Percentiles rank a stretch among this genome's conserved stretches.
Evolutionary conservation across 1,139 yeast genomes (phyloP).

Genomic region (Taphrina sp.): DNA sequence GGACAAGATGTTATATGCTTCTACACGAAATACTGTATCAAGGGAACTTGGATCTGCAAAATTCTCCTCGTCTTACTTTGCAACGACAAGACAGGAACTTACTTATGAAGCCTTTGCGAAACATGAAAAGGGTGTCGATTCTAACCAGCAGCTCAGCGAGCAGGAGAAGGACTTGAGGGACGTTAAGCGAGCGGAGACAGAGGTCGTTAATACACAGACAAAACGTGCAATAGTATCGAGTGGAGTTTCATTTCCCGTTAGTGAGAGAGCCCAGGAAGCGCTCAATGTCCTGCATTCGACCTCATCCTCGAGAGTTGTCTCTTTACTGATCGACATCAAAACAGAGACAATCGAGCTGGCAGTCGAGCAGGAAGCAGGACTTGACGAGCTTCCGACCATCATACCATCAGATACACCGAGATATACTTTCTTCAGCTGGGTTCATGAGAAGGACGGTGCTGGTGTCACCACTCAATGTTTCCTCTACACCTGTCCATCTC

Average conservation of each 20-base stretch:
- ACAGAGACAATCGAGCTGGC: slow-evolving; percentile 42
- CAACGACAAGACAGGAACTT: slow-evolving; percentile 64
- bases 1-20: slow-evolving; percentile 89
- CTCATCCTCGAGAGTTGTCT: slow-evolving; percentile 34
- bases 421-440: slow-evolving; percentile 54
- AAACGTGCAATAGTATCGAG: slow-evolving; percentile 36
- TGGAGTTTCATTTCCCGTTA: slow-evolving; percentile 24
- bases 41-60: slow-evolving; percentile 67
- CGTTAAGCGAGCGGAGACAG: slow-evolving; percentile 47
- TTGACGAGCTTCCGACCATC: slow-evolving; percentile 41
- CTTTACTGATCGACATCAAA: slow-evolving; percentile 43
- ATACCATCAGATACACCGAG: slow-evolving; percentile 52
- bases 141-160: slow-evolving; percentile 55
- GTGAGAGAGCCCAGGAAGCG: slow-evolving; percentile 20
- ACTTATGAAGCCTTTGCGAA: slow-evolving; percentile 49
- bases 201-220: slow-evolving; percentile 35
- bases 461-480: slow-evolving; percentile 48
- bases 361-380: slow-evolving; percentile 36
- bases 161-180: slow-evolving; percentile 58
- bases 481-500: slow-evolving; percentile 85
- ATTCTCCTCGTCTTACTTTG: slow-evolving; percentile 57
- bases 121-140: slow-evolving; percentile 47
- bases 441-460: slow-evolving; percentile 26
- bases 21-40: slow-evolving; percentile 73
- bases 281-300: slow-evolving; percentile 17